These are phyloP conservation scores for Chalaropsis ovoidea DNA, from an alignment of 2,329 filamentous ascomycete species.

Conservation along the genomic window DNA sequence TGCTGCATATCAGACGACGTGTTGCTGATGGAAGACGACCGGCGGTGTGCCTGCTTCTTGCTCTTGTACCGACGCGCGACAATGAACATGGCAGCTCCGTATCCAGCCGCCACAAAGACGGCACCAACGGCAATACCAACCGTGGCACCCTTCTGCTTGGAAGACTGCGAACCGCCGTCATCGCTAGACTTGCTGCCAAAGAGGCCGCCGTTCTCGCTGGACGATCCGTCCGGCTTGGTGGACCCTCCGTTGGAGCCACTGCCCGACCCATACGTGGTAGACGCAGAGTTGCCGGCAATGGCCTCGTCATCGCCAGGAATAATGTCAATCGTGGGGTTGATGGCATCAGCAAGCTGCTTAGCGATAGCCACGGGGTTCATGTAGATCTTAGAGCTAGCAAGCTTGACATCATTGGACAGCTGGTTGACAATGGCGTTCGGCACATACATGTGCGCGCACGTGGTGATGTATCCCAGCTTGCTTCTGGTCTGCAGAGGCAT, in stretches of 20 bases:
- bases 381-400: conserved; percentile 65
- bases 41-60: conserved; percentile 66
- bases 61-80: conserved; percentile 83
- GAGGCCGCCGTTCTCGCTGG: conserved; percentile 17
- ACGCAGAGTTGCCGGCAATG: conserved; percentile 34
- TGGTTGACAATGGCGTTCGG: conserved; percentile 58
- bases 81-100: conserved; percentile 89
- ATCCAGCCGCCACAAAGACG: conserved; percentile 69
- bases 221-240: conserved; percentile 7
- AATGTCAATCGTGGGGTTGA: conserved; percentile 74
- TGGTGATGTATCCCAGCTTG: conserved; percentile 68
- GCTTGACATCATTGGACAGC: conserved; percentile 58
- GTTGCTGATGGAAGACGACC: conserved; percentile 60
- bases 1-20: conserved; percentile 43
- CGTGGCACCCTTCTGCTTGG: conserved; percentile 52
- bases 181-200: conserved; percentile 34
- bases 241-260: neutral
- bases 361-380: conserved; percentile 56
- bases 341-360: conserved; percentile 62
- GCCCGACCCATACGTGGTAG: conserved; percentile 27
- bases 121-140: conserved; percentile 66
- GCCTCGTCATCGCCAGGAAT: conserved; percentile 38
- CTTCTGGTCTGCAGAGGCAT: conserved; percentile 63
- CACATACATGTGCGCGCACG: conserved; percentile 58
- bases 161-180: conserved; percentile 42